Evolutionary conservation across 805 yeast genomes (phyloP).

Genomic region (Metschnikowia gelsemii): DNA sequence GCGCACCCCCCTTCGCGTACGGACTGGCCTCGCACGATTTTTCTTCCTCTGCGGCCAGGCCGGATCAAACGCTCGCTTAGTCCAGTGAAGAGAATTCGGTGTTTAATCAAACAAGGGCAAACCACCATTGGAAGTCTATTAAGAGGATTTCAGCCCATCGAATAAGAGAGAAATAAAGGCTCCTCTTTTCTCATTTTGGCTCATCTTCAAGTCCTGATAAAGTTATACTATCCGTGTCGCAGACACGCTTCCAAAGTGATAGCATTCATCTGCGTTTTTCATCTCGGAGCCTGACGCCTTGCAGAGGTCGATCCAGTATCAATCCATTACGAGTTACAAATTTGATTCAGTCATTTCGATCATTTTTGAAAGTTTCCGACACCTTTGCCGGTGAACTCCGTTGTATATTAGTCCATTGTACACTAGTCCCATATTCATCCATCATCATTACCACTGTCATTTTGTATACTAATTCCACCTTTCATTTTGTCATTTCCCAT

Average conservation of each 20-base stretch:
- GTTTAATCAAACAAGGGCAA: constrained; percentile 1
- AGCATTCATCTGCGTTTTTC: background rate
- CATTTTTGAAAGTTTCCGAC: background rate
- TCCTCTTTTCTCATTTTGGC: background rate
- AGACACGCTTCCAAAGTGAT: background rate
- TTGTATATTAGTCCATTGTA: constrained; percentile 20
- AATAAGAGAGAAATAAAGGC: background rate
- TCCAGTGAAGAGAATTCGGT: constrained; percentile 4
- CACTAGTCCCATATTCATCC: constrained; percentile 9
- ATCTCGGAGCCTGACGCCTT: background rate
- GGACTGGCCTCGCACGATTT: constrained; percentile 6
- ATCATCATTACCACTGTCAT: background rate
- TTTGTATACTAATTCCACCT: constrained; percentile 4
- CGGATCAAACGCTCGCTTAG: constrained; percentile 5
- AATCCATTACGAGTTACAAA: background rate
- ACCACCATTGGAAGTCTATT: background rate
- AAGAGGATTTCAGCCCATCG: background rate
- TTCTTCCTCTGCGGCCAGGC: constrained; percentile 7
- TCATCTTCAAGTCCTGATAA: background rate
- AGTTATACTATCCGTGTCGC: background rate
- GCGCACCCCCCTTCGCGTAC: constrained; percentile 6
- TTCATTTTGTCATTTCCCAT: constrained; percentile 7
- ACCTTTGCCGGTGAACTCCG: constrained; percentile 7
- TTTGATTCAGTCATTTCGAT: no score
- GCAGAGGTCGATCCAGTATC: background rate